phyloP scores from a whole-genome alignment of 2,329 filamentous ascomycete genomes.

The Rachicladosporium sp. region DNA sequence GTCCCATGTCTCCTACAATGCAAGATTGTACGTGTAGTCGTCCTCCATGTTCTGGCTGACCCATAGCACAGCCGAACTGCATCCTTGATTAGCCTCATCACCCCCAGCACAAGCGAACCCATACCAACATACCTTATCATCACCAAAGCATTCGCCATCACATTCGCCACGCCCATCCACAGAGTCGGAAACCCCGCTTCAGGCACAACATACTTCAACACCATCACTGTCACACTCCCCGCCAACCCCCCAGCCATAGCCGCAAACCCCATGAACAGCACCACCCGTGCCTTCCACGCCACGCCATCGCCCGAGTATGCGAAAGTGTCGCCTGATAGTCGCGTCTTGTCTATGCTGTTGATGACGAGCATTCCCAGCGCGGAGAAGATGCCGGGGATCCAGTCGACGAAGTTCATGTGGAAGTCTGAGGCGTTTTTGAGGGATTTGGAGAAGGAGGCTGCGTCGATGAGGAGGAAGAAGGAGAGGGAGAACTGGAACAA shows the following conservation, averaged over 20 bases:
- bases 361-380: constrained; percentile 59
- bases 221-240: constrained; percentile 54
- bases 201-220: constrained; percentile 54
- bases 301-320: constrained; percentile 53
- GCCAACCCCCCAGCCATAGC: constrained; percentile 57
- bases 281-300: constrained; percentile 58
- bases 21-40: constrained; percentile 58
- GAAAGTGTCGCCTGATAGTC: constrained; percentile 51
- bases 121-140: constrained; percentile 49
- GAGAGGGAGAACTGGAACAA: constrained; percentile 50
- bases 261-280: constrained; percentile 58
- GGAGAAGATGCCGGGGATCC: constrained; percentile 60
- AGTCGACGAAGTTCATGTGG: constrained; percentile 59
- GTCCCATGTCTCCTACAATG: constrained; percentile 34
- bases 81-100: background rate
- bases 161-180: constrained; percentile 56
- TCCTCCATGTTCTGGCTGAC: constrained; percentile 62
- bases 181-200: constrained; percentile 48
- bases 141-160: constrained; percentile 51
- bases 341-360: constrained; percentile 58
- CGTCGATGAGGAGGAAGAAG: constrained; percentile 58
- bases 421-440: constrained; percentile 44
- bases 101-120: background rate
- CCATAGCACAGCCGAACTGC: constrained; percentile 54
- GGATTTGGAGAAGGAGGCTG: constrained; percentile 51